These are phyloP conservation scores for Epichloe bromicola DNA, from an alignment of 2,329 filamentous ascomycete species.

Conservation along the genomic window DNA sequence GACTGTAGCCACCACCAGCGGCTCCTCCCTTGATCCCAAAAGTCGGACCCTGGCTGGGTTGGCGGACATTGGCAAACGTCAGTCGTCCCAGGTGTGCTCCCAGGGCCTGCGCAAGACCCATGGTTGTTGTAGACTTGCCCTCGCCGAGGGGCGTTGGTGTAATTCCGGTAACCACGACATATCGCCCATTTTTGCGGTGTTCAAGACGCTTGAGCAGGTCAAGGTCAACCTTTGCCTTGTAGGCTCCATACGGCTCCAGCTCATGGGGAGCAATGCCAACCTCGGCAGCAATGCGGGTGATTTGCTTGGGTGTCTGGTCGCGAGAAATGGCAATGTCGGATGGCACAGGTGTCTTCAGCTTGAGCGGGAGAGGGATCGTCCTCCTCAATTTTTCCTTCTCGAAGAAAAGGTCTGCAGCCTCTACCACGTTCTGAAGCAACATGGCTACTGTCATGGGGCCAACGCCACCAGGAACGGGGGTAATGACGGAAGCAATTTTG, in stretches of 20 bases:
- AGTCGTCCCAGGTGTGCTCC: constrained; percentile 78
- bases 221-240: constrained; percentile 92
- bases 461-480: constrained; percentile 90
- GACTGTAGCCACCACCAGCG: constrained; percentile 93
- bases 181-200: constrained; percentile 79
- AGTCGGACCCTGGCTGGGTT: constrained; percentile 92
- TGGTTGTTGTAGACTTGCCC: constrained; percentile 95
- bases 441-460: constrained; percentile 99
- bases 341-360: constrained; percentile 69
- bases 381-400: constrained; percentile 69
- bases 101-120: constrained; percentile 86
- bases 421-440: constrained; percentile 90
- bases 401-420: constrained; percentile 69
- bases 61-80: constrained; percentile 90
- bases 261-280: constrained; percentile 80
- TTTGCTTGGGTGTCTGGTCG: constrained; percentile 80
- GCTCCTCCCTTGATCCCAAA: constrained; percentile 99
- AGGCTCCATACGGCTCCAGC: constrained; percentile 84
- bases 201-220: constrained; percentile 68
- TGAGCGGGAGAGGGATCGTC: constrained; percentile 73
- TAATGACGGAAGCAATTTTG: constrained; percentile 83
- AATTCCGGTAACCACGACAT: constrained; percentile 88
- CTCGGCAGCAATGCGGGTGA: constrained; percentile 73
- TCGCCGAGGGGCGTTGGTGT: constrained; percentile 94
- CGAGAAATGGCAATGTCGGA: constrained; percentile 90